A percentile compares a stretch with the other conserved stretches of the same genome.
These are phyloP conservation scores for Calonectria montana DNA, from an alignment of 2,329 filamentous ascomycete species.

Conservation along the genomic window DNA sequence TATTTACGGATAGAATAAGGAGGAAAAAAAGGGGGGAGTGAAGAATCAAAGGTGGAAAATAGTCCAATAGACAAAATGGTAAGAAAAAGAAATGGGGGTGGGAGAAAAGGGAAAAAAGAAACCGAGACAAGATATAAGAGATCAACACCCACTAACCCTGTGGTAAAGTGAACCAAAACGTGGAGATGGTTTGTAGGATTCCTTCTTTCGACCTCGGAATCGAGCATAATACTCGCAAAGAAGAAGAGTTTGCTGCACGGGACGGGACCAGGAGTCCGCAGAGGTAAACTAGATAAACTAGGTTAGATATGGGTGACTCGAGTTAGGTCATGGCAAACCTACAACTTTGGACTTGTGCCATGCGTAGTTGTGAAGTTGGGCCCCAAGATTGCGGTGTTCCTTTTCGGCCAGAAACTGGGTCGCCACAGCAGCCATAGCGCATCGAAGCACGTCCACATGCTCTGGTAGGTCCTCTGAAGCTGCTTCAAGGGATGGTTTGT, in stretches of 20 bases:
- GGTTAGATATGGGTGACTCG: constrained; percentile 23
- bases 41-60: neutral
- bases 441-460: constrained; percentile 57
- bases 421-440: constrained; percentile 68
- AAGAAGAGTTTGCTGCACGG: constrained; percentile 65
- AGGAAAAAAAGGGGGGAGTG: constrained; percentile 27
- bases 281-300: constrained; percentile 51
- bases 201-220: constrained; percentile 63
- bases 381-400: constrained; percentile 63
- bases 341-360: constrained; percentile 62
- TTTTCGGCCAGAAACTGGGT: constrained; percentile 61
- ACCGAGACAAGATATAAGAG: constrained; percentile 29
- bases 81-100: constrained; percentile 31
- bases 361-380: constrained; percentile 63
- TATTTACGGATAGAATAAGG: constrained; percentile 40
- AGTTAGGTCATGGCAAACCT: constrained; percentile 45
- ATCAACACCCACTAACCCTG: constrained; percentile 60
- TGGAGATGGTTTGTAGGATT: constrained; percentile 59
- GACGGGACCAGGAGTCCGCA: constrained; percentile 57
- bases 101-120: constrained; percentile 2
- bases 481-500: constrained; percentile 58
- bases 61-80: constrained; percentile 20
- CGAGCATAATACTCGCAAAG: constrained; percentile 67
- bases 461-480: constrained; percentile 46
- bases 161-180: constrained; percentile 63